Evolutionary conservation across 768 basidiomycete species (phyloP).

Genomic region (Leucocoprinus sp.): DNA sequence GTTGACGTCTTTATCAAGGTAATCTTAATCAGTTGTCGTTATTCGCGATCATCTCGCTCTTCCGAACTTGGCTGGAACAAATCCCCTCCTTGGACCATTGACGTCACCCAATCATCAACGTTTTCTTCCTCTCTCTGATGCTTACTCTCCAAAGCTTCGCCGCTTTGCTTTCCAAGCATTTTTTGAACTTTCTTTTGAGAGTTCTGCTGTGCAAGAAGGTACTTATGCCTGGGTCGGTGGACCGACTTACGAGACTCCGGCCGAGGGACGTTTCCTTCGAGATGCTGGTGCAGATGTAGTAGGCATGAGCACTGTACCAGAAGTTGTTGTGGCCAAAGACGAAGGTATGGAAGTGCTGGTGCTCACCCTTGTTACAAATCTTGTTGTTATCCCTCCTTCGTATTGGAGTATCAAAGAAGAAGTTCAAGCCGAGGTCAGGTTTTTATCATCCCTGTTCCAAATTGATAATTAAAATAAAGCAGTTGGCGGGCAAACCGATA

Average conservation of each 20-base stretch:
- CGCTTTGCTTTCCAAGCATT: slow-evolving; percentile 67
- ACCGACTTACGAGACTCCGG: slow-evolving; percentile 85
- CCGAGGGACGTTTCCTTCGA: slow-evolving; percentile 74
- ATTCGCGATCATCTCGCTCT: slow-evolving; percentile 81
- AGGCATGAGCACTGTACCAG: slow-evolving; percentile 90
- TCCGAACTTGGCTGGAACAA: slow-evolving; percentile 67
- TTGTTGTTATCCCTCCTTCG: slow-evolving; percentile 63
- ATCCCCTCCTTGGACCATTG: slow-evolving; percentile 71
- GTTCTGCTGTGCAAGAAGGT: slow-evolving; percentile 64
- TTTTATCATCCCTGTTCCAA: background rate
- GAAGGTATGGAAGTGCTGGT: slow-evolving; percentile 72
- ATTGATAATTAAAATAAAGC: background rate
- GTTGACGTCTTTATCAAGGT: slow-evolving; percentile 11
- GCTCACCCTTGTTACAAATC: slow-evolving; percentile 80
- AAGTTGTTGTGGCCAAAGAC: slow-evolving; percentile 74
- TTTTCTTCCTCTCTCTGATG: slow-evolving; percentile 79
- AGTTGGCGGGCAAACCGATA: slow-evolving; percentile 57
- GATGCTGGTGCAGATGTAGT: slow-evolving; percentile 81
- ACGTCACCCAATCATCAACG: slow-evolving; percentile 53
- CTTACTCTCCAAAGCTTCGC: slow-evolving; percentile 69
- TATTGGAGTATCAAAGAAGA: slow-evolving; percentile 67
- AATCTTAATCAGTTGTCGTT: slow-evolving; percentile 54
- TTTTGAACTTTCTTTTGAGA: slow-evolving; percentile 44
- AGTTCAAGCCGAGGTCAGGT: slow-evolving; percentile 65
- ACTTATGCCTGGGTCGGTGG: slow-evolving; percentile 88